Percentiles rank a stretch among this genome's conserved stretches.
These are phyloP conservation scores for Lonicera japonica DNA, from an alignment of 129 eudicot genomes.

Conservation along the genomic window DNA sequence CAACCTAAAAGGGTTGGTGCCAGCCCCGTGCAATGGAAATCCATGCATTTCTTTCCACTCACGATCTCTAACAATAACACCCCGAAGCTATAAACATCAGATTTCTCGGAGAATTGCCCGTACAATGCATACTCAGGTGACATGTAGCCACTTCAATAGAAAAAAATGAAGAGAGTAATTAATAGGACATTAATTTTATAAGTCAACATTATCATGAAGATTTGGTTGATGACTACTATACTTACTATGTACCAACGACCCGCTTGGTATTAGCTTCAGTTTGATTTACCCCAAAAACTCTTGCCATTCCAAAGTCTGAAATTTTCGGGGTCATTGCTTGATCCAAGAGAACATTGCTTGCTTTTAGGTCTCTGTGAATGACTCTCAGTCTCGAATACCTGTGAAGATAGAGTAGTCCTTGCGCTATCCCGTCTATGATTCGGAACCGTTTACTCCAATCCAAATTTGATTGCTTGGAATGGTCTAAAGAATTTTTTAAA, in stretches of 20 bases:
- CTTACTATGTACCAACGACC: conserved; percentile 7
- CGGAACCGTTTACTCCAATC: conserved; percentile 22
- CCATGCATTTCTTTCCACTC: not conserved
- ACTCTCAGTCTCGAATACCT: conserved; percentile 3
- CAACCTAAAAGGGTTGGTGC: not conserved
- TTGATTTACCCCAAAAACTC: not conserved
- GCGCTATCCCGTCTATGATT: conserved; percentile 16
- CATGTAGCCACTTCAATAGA: conserved; percentile 2
- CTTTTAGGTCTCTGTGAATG: conserved; percentile 7
- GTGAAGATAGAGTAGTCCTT: conserved; percentile 3
- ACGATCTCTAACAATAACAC: conserved; percentile 7
- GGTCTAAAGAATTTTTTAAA: conserved; percentile 10
- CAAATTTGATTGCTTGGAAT: conserved; percentile 16
- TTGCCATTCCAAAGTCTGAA: conserved; percentile 6
- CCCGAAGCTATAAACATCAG: not conserved
- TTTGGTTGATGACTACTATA: too few species aligned
- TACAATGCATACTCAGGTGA: conserved; percentile 6
- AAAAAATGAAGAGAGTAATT: too few species aligned
- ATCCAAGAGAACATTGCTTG: conserved; percentile 1
- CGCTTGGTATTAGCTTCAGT: conserved; percentile 3
- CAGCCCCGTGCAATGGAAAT: not conserved
- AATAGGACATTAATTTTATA: too few species aligned
- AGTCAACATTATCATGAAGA: too few species aligned
- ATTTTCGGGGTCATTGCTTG: conserved; percentile 5
- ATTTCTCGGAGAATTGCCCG: conserved; percentile 8